Conservation (phyloP, 805 yeast species). For the Pichia rugopelliculosa region DNA sequence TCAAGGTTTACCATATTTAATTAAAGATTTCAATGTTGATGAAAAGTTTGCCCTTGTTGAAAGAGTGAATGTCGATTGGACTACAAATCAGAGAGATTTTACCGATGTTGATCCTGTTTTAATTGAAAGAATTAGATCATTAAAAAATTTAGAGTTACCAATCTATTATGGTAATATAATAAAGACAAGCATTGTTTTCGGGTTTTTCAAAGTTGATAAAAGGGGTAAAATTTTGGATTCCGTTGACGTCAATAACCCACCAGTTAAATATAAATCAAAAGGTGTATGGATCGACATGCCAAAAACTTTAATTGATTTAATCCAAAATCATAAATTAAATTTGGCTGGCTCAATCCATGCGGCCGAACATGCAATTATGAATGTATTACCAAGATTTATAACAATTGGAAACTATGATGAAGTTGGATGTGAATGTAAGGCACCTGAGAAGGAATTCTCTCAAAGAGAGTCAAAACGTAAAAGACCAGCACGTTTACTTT, state of each 20-base stretch:
- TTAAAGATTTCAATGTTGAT: slow-evolving; percentile 74
- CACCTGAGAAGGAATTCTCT: slow-evolving; percentile 94
- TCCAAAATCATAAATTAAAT: slow-evolving; percentile 51
- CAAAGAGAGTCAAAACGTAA: slow-evolving; percentile 59
- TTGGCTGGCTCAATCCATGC: slow-evolving; percentile 95
- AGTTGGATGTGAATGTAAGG: slow-evolving; percentile 88
- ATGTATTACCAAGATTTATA: slow-evolving; percentile 65
- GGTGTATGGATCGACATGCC: slow-evolving; percentile 95
- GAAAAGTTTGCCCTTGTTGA: slow-evolving; percentile 78
- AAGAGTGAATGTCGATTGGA: slow-evolving; percentile 91
- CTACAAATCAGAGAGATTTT: slow-evolving; percentile 83
- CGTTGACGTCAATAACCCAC: slow-evolving; percentile 87
- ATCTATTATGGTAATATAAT: slow-evolving; percentile 69
- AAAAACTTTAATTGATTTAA: slow-evolving; percentile 45
- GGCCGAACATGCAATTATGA: slow-evolving; percentile 85
- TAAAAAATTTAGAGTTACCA: slow-evolving; percentile 46
- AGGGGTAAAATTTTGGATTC: slow-evolving; percentile 80
- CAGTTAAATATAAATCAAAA: slow-evolving; percentile 56
- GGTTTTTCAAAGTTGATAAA: slow-evolving; percentile 81
- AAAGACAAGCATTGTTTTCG: slow-evolving; percentile 76
- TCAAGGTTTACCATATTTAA: slow-evolving; percentile 86
- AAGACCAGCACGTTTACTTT: slow-evolving; percentile 81
- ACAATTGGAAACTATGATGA: slow-evolving; percentile 65
- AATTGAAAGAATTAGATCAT: slow-evolving; percentile 55
- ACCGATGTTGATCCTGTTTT: slow-evolving; percentile 87